Base-by-base conservation (phyloP, 768 basidiomycete species). In the Pleurotus cornucopiae region DNA sequence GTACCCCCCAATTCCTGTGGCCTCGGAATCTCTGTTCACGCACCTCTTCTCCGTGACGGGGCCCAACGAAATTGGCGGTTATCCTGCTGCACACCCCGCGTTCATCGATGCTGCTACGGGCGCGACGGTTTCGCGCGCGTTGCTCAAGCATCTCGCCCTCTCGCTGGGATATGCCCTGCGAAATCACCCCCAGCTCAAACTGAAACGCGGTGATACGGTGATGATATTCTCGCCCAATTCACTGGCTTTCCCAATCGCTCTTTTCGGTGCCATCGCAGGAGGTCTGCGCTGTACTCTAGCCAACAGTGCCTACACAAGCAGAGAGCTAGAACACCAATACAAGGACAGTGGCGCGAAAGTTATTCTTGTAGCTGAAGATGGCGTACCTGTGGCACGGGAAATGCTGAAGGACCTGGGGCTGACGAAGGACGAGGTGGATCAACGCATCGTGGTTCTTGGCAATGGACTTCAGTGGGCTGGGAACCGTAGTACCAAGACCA, bases 271-370 rank as follows among this genome's bases (percentile, higher is more conserved):
- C 65, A 73, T 86, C 43, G 86, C 91, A 0, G 87, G 85, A 0
- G 89, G 88, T 3, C 64, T 90, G 13, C 71, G 81, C 44, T 79
- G 81, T 52, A 89, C 91, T 0, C 81, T 89, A 12, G 87, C 88
- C 13, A 94, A 92, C 66, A 83, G 79, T 57, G 76, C 77, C 0
- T 94, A 90, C 63, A 87, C 83, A 3, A 66, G 83, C 2, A 64
- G 71, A 6, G 93, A 95, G 64, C 77, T 94, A 0, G 76, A 74
- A 0, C 83, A 83, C 67, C 93, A 95, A 65, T 85, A 88, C 57
- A 69, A 60, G 11, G 84, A 94, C 63, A 85, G 85, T 52, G 70
- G 77, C 2, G 86, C 93, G 0, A 74, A 76, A 48, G 60, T 87
- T 16, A 66, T 93, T 21, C 81, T 92, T 55, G 76, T 80, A 9